Evolutionary conservation across 208 protist genomes (phyloP).

Genomic region (Acanthamoeba castellanii): DNA sequence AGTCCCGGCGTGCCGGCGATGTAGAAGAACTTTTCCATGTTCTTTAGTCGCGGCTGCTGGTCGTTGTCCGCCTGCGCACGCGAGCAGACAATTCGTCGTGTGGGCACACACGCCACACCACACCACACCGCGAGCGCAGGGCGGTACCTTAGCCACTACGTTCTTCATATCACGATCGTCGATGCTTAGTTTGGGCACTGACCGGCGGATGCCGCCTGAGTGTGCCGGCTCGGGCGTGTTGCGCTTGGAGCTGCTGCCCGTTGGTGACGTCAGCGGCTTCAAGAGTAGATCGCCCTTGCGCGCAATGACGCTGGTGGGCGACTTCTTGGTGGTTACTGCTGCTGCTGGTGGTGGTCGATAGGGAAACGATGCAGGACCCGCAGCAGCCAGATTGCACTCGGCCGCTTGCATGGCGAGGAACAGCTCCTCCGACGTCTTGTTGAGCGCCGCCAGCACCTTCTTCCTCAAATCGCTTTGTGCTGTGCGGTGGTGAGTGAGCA

Average conservation of each 20-base stretch:
- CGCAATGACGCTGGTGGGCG: too few species aligned
- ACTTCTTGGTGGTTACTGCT: too few species aligned
- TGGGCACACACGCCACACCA: not conserved
- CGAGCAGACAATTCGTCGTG: not conserved
- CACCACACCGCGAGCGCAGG: too few species aligned
- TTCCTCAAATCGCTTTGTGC: not conserved
- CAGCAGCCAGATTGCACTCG: not conserved
- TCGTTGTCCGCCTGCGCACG: not conserved
- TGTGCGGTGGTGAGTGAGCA: not conserved
- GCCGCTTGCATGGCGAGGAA: constrained; percentile 29
- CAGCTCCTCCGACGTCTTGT: constrained; percentile 17
- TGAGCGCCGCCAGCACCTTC: not conserved
- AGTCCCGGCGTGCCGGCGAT: not conserved
- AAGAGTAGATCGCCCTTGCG: too few species aligned
- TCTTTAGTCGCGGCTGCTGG: not conserved
- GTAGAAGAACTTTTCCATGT: constrained; percentile 32
- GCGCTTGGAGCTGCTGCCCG: too few species aligned
- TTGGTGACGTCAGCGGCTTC: not conserved
- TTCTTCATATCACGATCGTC: not conserved
- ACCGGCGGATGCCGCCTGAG: not conserved
- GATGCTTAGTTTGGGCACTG: not conserved
- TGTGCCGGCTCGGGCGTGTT: not conserved
- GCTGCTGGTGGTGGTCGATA: not conserved
- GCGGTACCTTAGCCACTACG: too few species aligned
- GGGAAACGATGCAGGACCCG: not conserved